Evolutionary conservation across 2,329 filamentous ascomycete species (phyloP), one percentile per base, ranked within the genome.

Genomic region (Sarocladium oryzae): DNA sequence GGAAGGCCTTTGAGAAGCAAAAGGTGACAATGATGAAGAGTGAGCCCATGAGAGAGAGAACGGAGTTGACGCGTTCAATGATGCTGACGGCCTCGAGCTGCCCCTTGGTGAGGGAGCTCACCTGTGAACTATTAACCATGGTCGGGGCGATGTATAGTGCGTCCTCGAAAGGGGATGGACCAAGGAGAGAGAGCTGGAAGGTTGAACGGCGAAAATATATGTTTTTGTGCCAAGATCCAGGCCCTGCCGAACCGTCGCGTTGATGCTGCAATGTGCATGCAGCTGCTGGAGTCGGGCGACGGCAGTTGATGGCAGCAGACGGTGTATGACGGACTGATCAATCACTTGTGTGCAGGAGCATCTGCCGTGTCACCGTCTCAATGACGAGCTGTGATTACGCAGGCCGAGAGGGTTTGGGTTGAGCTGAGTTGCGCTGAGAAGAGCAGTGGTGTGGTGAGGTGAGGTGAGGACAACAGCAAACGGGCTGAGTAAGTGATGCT

Each of bases 1-100:
- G 86, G 63, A 93, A 93, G 4, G 77, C 76, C 15, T 74, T 76
- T 28, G 84, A 88, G n/a, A 68, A 66, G 26, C 79, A 68, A 61
- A 91, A 93, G 2, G 86, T 90, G 51, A 73, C 58, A 51, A 92
- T 81, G 60, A 90, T 86, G 63, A 91, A 81, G 28, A 84, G 58
- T 38, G 84, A 87, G 52, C 86, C 88, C 2, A 85, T 49, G 1
- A 93, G 65, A 1, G 88, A 92, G 38, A 91, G 67, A 7, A 83
- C 75, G 0, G 88, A 91, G 61, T 83, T 82, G 15, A 78, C 70
- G 46, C 88, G 77, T 65, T 89, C 86, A 45, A 86, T 77, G 52
- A 77, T 66, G 55, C 72, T 79, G 56, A 91, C 75, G 40, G 76
- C 75, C 30, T 69, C 59, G 49, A 84, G 66, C 60, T 81, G 70